phyloP scores from a whole-genome alignment of 345 rosid genomes.

The Hypericum androsaemum region DNA sequence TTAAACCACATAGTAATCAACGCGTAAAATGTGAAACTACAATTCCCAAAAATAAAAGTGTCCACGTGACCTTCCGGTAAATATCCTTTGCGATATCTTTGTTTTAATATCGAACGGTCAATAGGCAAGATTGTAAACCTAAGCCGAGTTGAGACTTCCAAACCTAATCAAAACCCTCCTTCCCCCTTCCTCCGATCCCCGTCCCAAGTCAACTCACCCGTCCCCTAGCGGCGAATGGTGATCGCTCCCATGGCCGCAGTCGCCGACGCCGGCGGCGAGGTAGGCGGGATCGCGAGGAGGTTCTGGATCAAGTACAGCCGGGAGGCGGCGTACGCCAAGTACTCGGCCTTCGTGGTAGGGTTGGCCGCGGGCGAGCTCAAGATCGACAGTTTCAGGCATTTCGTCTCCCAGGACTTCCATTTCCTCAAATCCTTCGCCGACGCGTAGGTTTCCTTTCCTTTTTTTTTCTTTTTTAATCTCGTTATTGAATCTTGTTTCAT shows the following conservation, averaged over 20 bases:
- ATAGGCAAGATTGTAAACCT: too few relatives aligned
- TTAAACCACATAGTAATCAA: too few relatives aligned
- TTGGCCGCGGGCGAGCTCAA: slow-evolving; percentile 77
- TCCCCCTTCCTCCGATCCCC: slow-evolving; percentile 3
- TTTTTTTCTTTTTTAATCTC: slow-evolving; percentile 1
- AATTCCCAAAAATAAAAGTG: too few relatives aligned
- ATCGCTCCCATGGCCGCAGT: slow-evolving; percentile 12
- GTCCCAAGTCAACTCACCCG: neutral
- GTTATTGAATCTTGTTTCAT: neutral
- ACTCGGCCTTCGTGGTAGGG: slow-evolving; percentile 60
- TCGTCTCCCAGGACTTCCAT: slow-evolving; percentile 69
- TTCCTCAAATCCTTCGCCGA: slow-evolving; percentile 82
- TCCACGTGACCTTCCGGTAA: too few relatives aligned
- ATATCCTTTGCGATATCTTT: too few relatives aligned
- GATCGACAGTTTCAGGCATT: slow-evolving; percentile 60
- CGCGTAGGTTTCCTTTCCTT: slow-evolving; percentile 49
- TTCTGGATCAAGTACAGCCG: slow-evolving; percentile 66
- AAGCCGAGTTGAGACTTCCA: neutral
- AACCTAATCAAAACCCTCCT: slow-evolving; percentile 21
- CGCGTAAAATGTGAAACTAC: too few relatives aligned
- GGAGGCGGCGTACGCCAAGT: slow-evolving; percentile 59
- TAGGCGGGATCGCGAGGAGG: slow-evolving; percentile 50
- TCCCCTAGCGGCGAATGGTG: slow-evolving; percentile 12
- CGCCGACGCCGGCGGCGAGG: slow-evolving; percentile 8
- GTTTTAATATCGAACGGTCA: too few relatives aligned